Percentiles rank a stretch among this genome's conserved stretches.
Conservation (phyloP, 2,329 filamentous ascomycete genomes). For the Hypomyces rosellus region DNA sequence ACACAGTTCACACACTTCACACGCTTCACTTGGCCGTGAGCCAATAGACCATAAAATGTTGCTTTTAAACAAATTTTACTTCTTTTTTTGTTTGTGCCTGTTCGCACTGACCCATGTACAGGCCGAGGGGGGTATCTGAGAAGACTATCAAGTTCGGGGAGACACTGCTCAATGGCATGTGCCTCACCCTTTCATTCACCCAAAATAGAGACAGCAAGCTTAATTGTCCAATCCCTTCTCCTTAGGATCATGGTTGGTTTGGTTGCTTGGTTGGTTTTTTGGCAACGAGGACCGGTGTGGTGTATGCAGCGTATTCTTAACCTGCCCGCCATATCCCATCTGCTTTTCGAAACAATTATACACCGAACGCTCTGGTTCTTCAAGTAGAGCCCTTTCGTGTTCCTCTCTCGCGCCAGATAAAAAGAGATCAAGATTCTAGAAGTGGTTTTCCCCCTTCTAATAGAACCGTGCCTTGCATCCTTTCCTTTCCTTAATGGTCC, state of each 20-base stretch:
- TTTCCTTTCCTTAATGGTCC: neutral
- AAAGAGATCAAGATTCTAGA: constrained; percentile 10
- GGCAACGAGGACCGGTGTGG: constrained; percentile 4
- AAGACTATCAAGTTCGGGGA: constrained; percentile 13
- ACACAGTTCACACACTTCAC: no score
- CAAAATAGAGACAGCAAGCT: constrained; percentile 12
- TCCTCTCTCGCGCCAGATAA: constrained; percentile 10
- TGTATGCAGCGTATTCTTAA: constrained; percentile 1
- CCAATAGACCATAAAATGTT: neutral
- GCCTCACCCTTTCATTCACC: constrained; percentile 17
- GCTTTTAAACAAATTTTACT: constrained; percentile 21
- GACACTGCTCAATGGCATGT: constrained; percentile 10
- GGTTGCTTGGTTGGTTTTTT: no score
- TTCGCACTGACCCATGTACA: constrained; percentile 34
- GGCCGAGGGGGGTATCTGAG: constrained; percentile 19
- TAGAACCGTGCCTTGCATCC: constrained; percentile 1
- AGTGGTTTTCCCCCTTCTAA: neutral
- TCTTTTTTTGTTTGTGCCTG: constrained; percentile 32
- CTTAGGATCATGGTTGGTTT: constrained; percentile 11
- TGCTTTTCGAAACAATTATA: constrained; percentile 11
- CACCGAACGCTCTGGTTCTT: constrained; percentile 4
- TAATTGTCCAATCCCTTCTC: constrained; percentile 18
- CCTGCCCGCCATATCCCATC: constrained; percentile 9
- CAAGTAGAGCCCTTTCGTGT: constrained; percentile 3
- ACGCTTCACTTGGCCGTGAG: no score